Percentiles rank a stretch among this genome's conserved stretches.
These are phyloP conservation scores for Apiotrichum sp. DNA, from an alignment of 1,284 basidiomycete species.

Conservation along the genomic window DNA sequence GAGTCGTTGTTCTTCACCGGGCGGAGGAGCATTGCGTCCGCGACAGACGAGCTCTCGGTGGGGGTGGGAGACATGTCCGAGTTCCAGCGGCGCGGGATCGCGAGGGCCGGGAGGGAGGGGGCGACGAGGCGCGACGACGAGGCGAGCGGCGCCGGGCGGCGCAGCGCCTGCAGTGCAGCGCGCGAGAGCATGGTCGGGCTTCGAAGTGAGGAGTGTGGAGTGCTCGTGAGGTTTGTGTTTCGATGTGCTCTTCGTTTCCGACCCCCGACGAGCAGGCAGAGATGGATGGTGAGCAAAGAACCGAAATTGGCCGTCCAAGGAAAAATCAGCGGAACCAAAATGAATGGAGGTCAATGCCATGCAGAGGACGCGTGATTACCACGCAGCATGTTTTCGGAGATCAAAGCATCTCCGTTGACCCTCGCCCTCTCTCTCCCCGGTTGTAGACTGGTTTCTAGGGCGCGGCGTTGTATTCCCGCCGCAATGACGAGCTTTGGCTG, in stretches of 20 bases:
- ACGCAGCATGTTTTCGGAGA: neutral
- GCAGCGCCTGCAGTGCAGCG: constrained; percentile 15
- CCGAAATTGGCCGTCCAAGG: constrained; percentile 14
- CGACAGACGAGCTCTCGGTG: neutral
- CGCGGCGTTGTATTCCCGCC: no score
- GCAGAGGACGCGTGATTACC: neutral
- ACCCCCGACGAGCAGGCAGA: neutral
- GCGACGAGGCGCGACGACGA: constrained; percentile 20
- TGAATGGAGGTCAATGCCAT: neutral
- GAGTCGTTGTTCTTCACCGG: constrained; percentile 16
- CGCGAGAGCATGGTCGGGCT: constrained; percentile 21
- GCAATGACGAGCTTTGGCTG: no score
- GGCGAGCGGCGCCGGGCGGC: constrained; percentile 14
- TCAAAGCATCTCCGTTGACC: no score
- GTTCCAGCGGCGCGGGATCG: constrained; percentile 21
- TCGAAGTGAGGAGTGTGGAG: no score
- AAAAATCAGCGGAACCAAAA: constrained; percentile 2
- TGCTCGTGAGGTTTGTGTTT: neutral
- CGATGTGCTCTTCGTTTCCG: no score
- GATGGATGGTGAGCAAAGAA: neutral
- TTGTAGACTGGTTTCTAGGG: no score
- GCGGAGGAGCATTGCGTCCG: constrained; percentile 20
- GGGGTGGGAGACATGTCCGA: constrained; percentile 1
- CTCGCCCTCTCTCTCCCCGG: no score
- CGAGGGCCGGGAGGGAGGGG: neutral